Evolutionary conservation across 805 yeast species (phyloP), one percentile per base, ranked within the genome.

Genomic region (Wickerhamomyces chambardii): DNA sequence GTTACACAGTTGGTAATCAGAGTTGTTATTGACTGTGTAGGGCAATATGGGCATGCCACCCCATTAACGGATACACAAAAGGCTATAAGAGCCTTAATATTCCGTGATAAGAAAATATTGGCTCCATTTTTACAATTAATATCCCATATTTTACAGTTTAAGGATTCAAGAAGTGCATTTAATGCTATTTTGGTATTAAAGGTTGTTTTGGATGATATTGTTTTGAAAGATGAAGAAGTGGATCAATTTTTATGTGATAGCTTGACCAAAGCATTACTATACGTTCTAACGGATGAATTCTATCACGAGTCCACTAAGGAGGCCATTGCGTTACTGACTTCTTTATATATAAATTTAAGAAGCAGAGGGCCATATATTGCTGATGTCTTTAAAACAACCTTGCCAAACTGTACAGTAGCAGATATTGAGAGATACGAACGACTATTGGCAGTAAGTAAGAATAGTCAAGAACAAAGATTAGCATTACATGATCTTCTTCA

Each of bases 141-240:
- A 43, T 76, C 80, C 40, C 89, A 84, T 53, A 68, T 90, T 17
- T 77, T 90, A 47, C 68, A 73, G 43, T 83, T 86, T 54, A 84
- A 83, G 48, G 98, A 90, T 53, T 83, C 92, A 25, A 81, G 92
- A 51, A 90, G 97, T 55, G 79, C 95, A 5, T 90, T 84, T 61
- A 92, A 92, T 56, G 84, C 95, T 3, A 81, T 90, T 33, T 60
- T 90, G 39, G 77, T 90, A 22, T 67, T 90, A 39, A 70, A 94
- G 41, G 79, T 83, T 41, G 67, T 89, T 37, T 61, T 89, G 37
- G 75, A 74, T 15, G 84, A 78, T 16, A 72, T 85, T 29, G 63
- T 86, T 28, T 66, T 79, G 29, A 73, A 76, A 43, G 80, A 83
- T 47, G 78, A 75, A 15, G 82, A 77, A 43, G 90, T 89, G 32